phyloP scores from a whole-genome alignment of 352 stramenopile genomes.

The Bremia lactucae region DNA sequence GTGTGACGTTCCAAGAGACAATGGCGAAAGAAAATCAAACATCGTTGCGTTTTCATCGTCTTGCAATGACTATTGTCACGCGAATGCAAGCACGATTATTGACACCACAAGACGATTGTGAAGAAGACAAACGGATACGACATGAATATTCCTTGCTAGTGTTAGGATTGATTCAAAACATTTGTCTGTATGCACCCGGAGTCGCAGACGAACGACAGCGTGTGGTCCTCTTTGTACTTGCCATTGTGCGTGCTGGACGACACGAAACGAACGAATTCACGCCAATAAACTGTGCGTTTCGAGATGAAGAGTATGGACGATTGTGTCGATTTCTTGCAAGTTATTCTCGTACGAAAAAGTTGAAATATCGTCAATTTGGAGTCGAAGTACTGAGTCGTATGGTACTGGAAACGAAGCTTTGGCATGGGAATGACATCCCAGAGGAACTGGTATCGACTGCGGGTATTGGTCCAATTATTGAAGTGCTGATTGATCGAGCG shows the following conservation, averaged over 20 bases:
- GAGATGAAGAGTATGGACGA: slow-evolving; percentile 44
- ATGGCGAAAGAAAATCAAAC: slow-evolving; percentile 37
- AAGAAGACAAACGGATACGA: slow-evolving; percentile 23
- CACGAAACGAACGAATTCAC: too few species aligned
- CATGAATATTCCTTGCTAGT: slow-evolving; percentile 33
- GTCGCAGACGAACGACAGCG: slow-evolving; percentile 57
- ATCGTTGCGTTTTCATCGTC: slow-evolving; percentile 55
- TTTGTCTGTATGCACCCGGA: slow-evolving; percentile 67
- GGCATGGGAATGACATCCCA: slow-evolving; percentile 31
- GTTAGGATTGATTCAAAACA: slow-evolving; percentile 58
- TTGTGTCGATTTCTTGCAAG: slow-evolving; percentile 60
- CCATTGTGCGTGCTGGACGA: slow-evolving; percentile 19
- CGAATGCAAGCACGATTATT: slow-evolving; percentile 26
- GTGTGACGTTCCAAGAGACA: slow-evolving; percentile 56
- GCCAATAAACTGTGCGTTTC: too few species aligned
- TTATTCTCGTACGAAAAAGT: slow-evolving; percentile 61
- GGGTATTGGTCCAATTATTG: slow-evolving; percentile 44
- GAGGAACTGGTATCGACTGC: slow-evolving; percentile 28
- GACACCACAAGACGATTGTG: slow-evolving; percentile 5
- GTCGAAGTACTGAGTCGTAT: slow-evolving; percentile 66
- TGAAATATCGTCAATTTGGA: slow-evolving; percentile 73
- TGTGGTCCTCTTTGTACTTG: slow-evolving; percentile 50
- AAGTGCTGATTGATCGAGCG: slow-evolving; percentile 63
- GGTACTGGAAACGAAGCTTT: slow-evolving; percentile 46
- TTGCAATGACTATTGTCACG: slow-evolving; percentile 40